Evolutionary conservation across 1,139 yeast species (phyloP).

Genomic region (Hemisphaericaspora lyxosophila): DNA sequence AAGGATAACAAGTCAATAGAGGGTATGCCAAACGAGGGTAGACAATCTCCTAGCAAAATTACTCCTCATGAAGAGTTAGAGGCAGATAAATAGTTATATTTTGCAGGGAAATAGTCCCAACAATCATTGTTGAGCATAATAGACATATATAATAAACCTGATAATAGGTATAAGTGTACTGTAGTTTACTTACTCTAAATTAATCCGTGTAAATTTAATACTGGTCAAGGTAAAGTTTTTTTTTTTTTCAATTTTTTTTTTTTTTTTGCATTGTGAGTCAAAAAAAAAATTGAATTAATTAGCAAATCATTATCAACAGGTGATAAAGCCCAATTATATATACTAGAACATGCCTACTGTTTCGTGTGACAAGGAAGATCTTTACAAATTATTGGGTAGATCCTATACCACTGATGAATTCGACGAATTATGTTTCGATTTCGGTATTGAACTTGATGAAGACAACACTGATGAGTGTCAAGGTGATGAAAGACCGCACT

Average conservation of each 20-base stretch:
- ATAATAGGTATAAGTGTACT: constrained; percentile 1
- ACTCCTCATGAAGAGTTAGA: constrained; percentile 23
- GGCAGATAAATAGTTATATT: constrained; percentile 1
- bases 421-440: constrained; percentile 95
- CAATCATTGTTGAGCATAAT: no score
- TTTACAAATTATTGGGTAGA: constrained; percentile 78
- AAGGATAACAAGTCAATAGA: constrained; percentile 12
- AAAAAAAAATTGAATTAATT: constrained; percentile 9
- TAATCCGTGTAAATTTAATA: constrained; percentile 3
- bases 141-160: no score
- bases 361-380: constrained; percentile 90
- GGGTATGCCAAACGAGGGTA: constrained; percentile 18
- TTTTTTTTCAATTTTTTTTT: constrained; percentile 4
- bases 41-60: constrained; percentile 4
- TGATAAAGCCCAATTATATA: not conserved
- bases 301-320: no score
- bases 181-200: not conserved
- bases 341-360: constrained; percentile 82
- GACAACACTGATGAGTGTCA: constrained; percentile 82
- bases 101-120: no score
- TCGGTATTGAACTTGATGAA: constrained; percentile 96
- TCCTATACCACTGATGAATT: constrained; percentile 86
- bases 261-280: constrained; percentile 13
- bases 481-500: constrained; percentile 87
- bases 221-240: constrained; percentile 2